phyloP scores from a whole-genome alignment of 257 asterid genomes.

The Asclepias syriaca region DNA sequence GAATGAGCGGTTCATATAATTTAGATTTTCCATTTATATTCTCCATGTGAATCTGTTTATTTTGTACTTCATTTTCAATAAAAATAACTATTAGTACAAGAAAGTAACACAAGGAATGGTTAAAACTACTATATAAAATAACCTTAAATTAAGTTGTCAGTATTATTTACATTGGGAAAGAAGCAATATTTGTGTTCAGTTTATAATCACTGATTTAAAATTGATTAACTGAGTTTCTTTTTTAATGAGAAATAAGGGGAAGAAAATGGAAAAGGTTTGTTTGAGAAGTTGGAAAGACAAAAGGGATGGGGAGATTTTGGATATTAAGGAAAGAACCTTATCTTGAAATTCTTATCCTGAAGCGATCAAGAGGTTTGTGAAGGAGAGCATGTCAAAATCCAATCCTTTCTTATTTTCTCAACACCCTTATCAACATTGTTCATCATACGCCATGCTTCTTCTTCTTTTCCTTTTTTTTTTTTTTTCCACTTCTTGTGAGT shows the following conservation, averaged over 20 bases:
- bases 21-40: slow-evolving; percentile 15
- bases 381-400: slow-evolving; percentile 35
- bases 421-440: slow-evolving; percentile 35
- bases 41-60: background rate
- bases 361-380: slow-evolving; percentile 42
- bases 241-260: background rate
- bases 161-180: background rate
- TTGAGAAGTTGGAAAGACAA: slow-evolving; percentile 4
- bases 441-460: background rate
- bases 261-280: slow-evolving; percentile 1
- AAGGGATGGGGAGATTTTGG: background rate
- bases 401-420: slow-evolving; percentile 18
- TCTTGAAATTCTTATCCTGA: slow-evolving; percentile 38
- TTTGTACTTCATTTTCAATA: background rate
- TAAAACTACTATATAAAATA: no score
- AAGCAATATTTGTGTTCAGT: background rate
- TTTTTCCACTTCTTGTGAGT: background rate
- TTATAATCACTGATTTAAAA: no score
- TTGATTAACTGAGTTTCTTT: no score
- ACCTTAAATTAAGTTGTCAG: no score
- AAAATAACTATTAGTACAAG: background rate
- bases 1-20: slow-evolving; percentile 39
- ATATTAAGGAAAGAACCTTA: slow-evolving; percentile 32
- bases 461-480: background rate
- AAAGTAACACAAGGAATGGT: no score